Base-by-base conservation (phyloP, 148 eudicot species). In the Vaccinium vitisidaea region DNA sequence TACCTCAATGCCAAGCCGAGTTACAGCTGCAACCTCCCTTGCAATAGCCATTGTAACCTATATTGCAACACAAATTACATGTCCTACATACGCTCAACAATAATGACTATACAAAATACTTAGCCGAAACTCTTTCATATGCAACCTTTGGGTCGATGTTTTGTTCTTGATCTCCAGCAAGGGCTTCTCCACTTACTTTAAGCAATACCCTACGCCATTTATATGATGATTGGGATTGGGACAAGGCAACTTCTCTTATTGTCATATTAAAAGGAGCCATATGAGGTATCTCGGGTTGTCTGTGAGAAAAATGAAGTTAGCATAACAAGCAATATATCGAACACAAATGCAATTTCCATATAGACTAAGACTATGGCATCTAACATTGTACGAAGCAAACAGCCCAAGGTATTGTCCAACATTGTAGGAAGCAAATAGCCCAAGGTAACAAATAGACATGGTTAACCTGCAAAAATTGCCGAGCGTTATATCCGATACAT, bases 141-240 rank as follows among this genome's bases (percentile, higher is more conserved):
- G 83, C 36, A 32, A 91, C 98, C 98, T 97, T 97, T 75, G 99
- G 99, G 83, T 97, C 99, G 43, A 97, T 97, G 77, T 92, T 97
- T 85, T 97, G 99, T 61, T 83, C 49, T 86, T 94, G 90, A 88
- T 97, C 99, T 82, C 99, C 98, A 30, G 99, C 98, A 84, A 97
- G 95, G 82, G 98, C 99, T 91, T 97, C 98, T 55, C 99, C 99
- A 78, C 99, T 97, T 80, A 97, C 98, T 94, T 97, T 97, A 59
- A 97, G 99, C 90, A 97, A 86, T 39, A 97, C 99, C 84, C 99
- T 90, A 55, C 85, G 95, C 98, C 99, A 95, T 90, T 87, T 96
- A 87, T 85, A 84, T 32, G 93, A 84, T 53, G 90, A 86, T 67
- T 87, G 90, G 39, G 90, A 86, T 73, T 87, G 90, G 53, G 90